Evolutionary conservation across 768 basidiomycete species (phyloP), one percentile per base, ranked within the genome.

Genomic region (Stropharia rugosoannulata): DNA sequence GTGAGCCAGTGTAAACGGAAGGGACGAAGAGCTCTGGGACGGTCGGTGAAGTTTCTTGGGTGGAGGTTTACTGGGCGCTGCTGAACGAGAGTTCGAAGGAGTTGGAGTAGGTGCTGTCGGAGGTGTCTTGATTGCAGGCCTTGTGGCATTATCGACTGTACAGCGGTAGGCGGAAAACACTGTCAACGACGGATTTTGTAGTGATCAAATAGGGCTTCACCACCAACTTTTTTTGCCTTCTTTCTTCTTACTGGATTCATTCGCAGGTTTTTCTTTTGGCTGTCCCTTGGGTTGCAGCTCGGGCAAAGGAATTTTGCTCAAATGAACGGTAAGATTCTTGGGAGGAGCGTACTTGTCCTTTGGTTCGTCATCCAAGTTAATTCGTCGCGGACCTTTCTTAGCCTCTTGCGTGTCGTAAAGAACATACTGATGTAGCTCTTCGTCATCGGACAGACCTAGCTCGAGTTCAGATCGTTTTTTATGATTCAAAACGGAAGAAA

Each of bases 291-390:
- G 88, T 62, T 81, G 80, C 13, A 94, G 79, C 66, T 94, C 91
- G 0, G 90, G 91, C 83, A 94, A 93, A 12, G 86, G 76, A 46
- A 94, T 91, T 76, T 93, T 93, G 76, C 90, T 90, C 15, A 94
- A 70, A 67, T 93, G 90, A 1, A 93, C 78, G 0, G 78, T 79
- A 0, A 94, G 75, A 58, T 79, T 84, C 35, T 75, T 78, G 0
- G 90, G 91, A 1, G 91, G 90, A 2, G 74, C 70, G 65, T 93
- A 92, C 58, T 77, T 73, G 42, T 76, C 75, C 57, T 74, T 73
- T n/a, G 65, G 72, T 38, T 76, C 74, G 66, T 85, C 86, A 62
- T 92, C 80, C 22, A 90, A 73, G 47, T 88, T 87, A 61, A 93
- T 92, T 16, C 85, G 75, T 42, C 73, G 78, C 1, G 87, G 86